Evolutionary conservation across 2,329 filamentous ascomycete genomes (phyloP), one percentile per base, ranked within the genome.

Genomic region (Akanthomyces dipterigenus): DNA sequence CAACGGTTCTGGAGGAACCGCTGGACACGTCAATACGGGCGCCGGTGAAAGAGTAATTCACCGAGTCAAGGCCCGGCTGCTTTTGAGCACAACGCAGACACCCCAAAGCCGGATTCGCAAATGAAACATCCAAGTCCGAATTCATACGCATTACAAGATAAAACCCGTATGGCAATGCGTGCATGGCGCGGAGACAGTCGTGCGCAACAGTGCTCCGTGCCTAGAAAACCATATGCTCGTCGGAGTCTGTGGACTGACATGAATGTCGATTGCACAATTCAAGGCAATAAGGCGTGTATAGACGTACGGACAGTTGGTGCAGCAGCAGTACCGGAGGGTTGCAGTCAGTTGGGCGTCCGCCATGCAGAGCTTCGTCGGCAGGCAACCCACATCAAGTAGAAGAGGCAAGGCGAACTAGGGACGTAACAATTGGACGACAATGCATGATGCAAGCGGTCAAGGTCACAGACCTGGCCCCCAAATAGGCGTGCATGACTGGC

Each of bases 401-500:
- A 22, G 12, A 22, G 50, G 51, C 31, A 9, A 26, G 31, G 20
- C 20, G n/a, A n/a, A n/a, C 12, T 24, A 49, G 22, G 12, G 20
- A 26, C 7, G 18, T 18, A 7, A 12, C 11, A 8, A 49, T 49
- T 57, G 55, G 28, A 57, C 4, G 20, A 12, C 11, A 20, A 40
- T 38, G 31, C 14, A 22, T 31, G 26, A 45, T 34, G 34, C 43
- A 57, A 49, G 43, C 31, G 14, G 55, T 14, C 34, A 34, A 22
- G 22, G 55, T 26, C 36, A 31, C 22, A 57, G 55, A 22, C 40
- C 22, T 12, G 45, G 55, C 31, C 55, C 45, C 53, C 53, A 7
- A 43, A 57, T 42, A 49, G 55, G 46, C 43, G 43, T 40, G 45
- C 34, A 57, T 57, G 55, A 57, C 55, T 40, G 55, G 43, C 55